Evolutionary conservation across 192 early-diverging fungal genomes (phyloP).

Genomic region (Backusella australiensis): DNA sequence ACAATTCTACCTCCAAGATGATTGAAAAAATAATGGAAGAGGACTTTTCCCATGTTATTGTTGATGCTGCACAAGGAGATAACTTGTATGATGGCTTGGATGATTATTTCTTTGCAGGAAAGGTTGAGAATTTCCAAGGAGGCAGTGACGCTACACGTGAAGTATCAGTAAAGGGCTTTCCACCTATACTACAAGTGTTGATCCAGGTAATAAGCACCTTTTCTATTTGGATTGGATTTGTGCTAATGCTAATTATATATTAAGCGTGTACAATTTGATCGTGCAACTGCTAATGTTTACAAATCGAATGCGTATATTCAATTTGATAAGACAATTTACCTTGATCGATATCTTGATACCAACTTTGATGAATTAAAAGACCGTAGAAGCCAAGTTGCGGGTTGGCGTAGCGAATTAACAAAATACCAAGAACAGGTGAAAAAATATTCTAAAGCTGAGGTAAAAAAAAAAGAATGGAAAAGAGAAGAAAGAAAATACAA

Average conservation of each 20-base stretch:
- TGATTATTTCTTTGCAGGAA: conserved; percentile 52
- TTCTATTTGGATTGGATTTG: not conserved
- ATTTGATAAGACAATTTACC: conserved; percentile 58
- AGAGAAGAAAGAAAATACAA: not conserved
- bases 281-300: conserved; percentile 50
- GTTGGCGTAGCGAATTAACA: conserved; percentile 36
- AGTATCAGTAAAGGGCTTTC: conserved; percentile 50
- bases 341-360: conserved; percentile 53
- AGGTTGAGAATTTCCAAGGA: conserved; percentile 34
- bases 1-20: conserved; percentile 30
- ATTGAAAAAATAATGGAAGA: conserved; percentile 41
- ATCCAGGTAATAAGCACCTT: conserved; percentile 41
- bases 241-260: not conserved
- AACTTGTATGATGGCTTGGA: conserved; percentile 57
- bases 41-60: conserved; percentile 46
- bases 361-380: conserved; percentile 30
- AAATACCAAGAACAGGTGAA: conserved; percentile 25
- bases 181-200: conserved; percentile 70
- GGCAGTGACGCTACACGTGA: conserved; percentile 37
- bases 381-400: conserved; percentile 13
- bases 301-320: conserved; percentile 69
- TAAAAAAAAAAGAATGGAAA: not conserved
- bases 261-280: conserved; percentile 67
- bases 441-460: conserved; percentile 21
- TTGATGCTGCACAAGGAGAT: conserved; percentile 44